phyloP scores from a whole-genome alignment of 768 basidiomycete species.

The Clavaria fumosa region DNA sequence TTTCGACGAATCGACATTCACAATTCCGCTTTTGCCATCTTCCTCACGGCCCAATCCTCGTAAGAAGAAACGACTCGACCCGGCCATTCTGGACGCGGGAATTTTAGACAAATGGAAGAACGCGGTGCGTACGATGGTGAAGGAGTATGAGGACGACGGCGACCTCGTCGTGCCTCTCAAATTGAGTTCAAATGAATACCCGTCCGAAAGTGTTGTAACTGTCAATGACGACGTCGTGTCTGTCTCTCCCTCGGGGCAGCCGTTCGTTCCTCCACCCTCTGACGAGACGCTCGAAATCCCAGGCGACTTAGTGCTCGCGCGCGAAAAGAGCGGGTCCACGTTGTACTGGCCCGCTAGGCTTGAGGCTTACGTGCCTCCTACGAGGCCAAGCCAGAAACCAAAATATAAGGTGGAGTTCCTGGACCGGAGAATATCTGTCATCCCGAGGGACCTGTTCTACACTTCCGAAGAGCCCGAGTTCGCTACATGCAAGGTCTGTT shows the following conservation, averaged over 20 bases:
- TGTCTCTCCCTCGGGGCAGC: constrained; percentile 7
- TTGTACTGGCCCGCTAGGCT: constrained; percentile 58
- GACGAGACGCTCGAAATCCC: constrained; percentile 43
- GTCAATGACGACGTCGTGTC: constrained; percentile 5
- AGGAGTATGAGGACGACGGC: constrained; percentile 24
- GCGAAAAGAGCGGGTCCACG: constrained; percentile 20
- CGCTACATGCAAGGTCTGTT: constrained; percentile 37
- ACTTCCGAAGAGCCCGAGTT: constrained; percentile 46
- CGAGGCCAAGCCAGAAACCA: constrained; percentile 18
- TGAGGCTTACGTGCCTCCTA: constrained; percentile 33
- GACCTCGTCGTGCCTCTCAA: constrained; percentile 28
- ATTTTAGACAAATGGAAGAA: constrained; percentile 28
- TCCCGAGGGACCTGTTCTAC: constrained; percentile 41
- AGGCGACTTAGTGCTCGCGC: constrained; percentile 50
- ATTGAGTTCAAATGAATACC: constrained; percentile 8
- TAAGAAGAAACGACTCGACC: constrained; percentile 32
- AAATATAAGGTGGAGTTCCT: constrained; percentile 44
- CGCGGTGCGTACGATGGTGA: constrained; percentile 33
- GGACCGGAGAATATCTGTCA: constrained; percentile 28
- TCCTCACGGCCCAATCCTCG: constrained; percentile 16
- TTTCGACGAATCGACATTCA: constrained; percentile 28
- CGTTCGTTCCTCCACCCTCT: constrained; percentile 27
- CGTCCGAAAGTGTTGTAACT: constrained; percentile 6
- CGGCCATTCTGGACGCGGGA: constrained; percentile 16
- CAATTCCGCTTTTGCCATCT: constrained; percentile 1